phyloP scores from a whole-genome alignment of 768 basidiomycete species.

The Leucosporidium scottii region DNA sequence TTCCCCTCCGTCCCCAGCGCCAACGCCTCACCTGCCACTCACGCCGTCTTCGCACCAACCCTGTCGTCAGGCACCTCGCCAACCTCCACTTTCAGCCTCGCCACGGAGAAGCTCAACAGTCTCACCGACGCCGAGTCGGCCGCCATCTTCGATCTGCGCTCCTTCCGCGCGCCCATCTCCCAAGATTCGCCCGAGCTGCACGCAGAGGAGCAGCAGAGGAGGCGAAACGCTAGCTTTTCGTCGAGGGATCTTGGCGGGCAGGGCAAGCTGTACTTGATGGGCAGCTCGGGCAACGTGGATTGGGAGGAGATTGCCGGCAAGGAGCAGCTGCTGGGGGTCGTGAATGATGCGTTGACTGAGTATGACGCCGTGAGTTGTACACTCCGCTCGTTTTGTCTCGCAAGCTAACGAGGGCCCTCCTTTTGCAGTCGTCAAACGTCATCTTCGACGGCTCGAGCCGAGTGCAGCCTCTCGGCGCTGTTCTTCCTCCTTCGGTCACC shows the following conservation, averaged over 20 bases:
- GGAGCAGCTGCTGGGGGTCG: background rate
- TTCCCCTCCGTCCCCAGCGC: background rate
- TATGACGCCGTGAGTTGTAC: conserved; percentile 11
- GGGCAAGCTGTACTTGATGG: conserved; percentile 12
- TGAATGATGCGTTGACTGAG: background rate
- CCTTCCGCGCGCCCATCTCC: background rate
- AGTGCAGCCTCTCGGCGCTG: background rate
- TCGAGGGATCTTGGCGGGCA: background rate
- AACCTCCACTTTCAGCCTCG: too few species aligned
- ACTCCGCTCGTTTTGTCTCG: too few species aligned
- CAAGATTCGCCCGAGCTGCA: background rate
- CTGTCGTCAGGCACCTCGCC: too few species aligned
- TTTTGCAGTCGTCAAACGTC: background rate
- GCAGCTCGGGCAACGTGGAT: background rate
- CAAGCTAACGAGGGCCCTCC: too few species aligned
- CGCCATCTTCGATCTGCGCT: conserved; percentile 20
- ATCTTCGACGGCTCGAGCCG: background rate
- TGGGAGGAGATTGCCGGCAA: conserved; percentile 3
- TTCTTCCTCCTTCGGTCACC: background rate
- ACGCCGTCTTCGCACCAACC: too few species aligned
- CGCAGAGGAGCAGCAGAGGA: background rate
- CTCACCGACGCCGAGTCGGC: conserved; percentile 9
- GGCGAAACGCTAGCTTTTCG: background rate
- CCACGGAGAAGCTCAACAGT: background rate
- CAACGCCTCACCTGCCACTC: background rate